Evolutionary conservation across 2,329 filamentous ascomycete genomes (phyloP).

Genomic region (Hortaea werneckii): DNA sequence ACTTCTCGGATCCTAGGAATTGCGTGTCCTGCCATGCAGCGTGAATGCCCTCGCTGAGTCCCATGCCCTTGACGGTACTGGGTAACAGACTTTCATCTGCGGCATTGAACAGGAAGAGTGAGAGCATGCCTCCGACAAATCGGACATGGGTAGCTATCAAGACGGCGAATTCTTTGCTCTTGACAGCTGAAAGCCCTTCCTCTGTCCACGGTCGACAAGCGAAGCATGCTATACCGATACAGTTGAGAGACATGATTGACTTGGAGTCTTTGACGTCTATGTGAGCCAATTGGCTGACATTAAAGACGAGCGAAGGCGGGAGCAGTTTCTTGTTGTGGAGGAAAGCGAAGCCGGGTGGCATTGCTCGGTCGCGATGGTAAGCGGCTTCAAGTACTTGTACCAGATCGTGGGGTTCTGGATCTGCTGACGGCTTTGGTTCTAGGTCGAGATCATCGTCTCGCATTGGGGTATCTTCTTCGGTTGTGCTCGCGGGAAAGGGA

Average conservation of each 20-base stretch:
- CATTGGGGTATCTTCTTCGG: neutral
- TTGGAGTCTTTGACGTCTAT: neutral
- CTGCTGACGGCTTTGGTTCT: neutral
- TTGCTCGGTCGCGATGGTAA: neutral
- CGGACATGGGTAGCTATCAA: neutral
- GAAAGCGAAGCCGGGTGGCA: neutral
- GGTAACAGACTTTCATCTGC: neutral
- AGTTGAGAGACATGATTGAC: neutral
- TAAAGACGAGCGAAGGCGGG: neutral
- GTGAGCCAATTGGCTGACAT: neutral
- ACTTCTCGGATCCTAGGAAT: neutral
- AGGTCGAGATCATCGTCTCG: too few relatives aligned
- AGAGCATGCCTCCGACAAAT: neutral
- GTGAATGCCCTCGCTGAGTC: neutral
- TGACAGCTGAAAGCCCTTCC: neutral
- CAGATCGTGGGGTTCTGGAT: neutral
- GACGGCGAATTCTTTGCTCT: neutral
- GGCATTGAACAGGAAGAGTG: neutral
- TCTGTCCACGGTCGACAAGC: neutral
- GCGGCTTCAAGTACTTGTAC: neutral
- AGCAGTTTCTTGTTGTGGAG: neutral
- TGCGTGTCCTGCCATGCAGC: neutral
- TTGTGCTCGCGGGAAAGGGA: neutral
- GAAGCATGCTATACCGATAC: neutral
- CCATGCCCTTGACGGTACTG: neutral